Evolutionary conservation across 352 stramenopile genomes (phyloP).

Genomic region (Phytophthora sojae): DNA sequence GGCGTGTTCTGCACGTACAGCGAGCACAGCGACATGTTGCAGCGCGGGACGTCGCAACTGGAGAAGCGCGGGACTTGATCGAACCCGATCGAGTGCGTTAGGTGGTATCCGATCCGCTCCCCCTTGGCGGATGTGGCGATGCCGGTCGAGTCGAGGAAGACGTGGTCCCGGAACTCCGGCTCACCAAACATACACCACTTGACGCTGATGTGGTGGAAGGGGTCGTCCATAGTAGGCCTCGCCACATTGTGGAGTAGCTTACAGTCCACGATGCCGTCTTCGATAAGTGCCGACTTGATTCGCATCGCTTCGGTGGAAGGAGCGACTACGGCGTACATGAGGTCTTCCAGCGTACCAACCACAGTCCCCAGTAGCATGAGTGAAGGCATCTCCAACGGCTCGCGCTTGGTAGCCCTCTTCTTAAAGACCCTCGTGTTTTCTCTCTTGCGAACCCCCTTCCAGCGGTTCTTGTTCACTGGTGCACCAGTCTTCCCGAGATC

Average conservation of each 20-base stretch:
- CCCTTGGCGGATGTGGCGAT: conserved; percentile 22
- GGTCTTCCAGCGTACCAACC: conserved; percentile 46
- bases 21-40: conserved; percentile 33
- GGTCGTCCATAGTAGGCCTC: conserved; percentile 24
- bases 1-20: conserved; percentile 24
- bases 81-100: conserved; percentile 48
- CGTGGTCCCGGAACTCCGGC: conserved; percentile 44
- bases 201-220: conserved; percentile 45
- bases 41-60: conserved; percentile 17
- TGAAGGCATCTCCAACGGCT: conserved; percentile 27
- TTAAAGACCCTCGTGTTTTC: conserved; percentile 33
- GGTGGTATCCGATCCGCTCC: conserved; percentile 53
- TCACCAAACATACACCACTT: conserved; percentile 39
- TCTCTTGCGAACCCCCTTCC: conserved; percentile 28
- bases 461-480: conserved; percentile 20
- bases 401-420: conserved; percentile 21
- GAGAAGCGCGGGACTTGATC: conserved; percentile 24
- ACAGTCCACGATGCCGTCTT: conserved; percentile 45
- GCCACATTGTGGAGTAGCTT: conserved; percentile 33
- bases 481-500: conserved; percentile 19
- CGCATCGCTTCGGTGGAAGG: conserved; percentile 39
- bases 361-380: conserved; percentile 30
- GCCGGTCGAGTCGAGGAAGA: conserved; percentile 52
- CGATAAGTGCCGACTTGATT: conserved; percentile 41
- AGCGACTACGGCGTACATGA: conserved; percentile 54